Evolutionary conservation across 1,139 yeast genomes (phyloP), one percentile per base, ranked within the genome.

Genomic region (Lodderomyces metapsilosis): DNA sequence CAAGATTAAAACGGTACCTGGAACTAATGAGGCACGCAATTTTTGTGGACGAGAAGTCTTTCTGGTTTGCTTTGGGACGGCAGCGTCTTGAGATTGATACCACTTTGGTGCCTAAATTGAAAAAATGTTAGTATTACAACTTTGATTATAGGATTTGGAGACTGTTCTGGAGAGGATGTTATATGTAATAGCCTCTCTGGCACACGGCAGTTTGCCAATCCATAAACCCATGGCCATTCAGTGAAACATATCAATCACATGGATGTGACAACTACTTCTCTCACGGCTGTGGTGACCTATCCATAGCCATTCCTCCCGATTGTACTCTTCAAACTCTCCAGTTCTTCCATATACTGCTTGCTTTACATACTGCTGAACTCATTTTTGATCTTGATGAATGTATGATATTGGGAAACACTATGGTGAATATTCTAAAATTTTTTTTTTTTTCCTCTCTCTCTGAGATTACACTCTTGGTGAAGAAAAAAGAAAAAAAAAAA

Each of bases 1-100:
- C 73, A 92, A 82, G 76, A 92, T 92, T 73, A 92, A 82, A 62
- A 92, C 97, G 68, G 98, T 87, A 74, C 98, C 98, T 75, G 98
- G 98, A 60, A 88, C 95, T 68, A 92, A 82, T 56, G 98, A 87
- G 66, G 95, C 82, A 76, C 98, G 92, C 76, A 92, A 83, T 78
- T 88, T 87, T 76, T 89, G 95, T 70, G 97, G 95, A 74, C 89
- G 89, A 62, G 80, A 80, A 64, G 92, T 74, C 87, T 91, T 88
- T 83, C 95, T 88, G 69, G 87, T 70, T 71, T 81, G 80, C 78
- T 82, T 87, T 63, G 88, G 82, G 71, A 82, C 88, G 69, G 91
- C 82, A 65, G 82, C 87, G 79, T 88, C 94, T 81, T 88, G 92
- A 70, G 96, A 82, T 74, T 88, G 88, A 84, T 88, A 88, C 89